These are phyloP conservation scores for Effrenium voratum DNA, from an alignment of 73 alveolate species.

Conservation along the genomic window DNA sequence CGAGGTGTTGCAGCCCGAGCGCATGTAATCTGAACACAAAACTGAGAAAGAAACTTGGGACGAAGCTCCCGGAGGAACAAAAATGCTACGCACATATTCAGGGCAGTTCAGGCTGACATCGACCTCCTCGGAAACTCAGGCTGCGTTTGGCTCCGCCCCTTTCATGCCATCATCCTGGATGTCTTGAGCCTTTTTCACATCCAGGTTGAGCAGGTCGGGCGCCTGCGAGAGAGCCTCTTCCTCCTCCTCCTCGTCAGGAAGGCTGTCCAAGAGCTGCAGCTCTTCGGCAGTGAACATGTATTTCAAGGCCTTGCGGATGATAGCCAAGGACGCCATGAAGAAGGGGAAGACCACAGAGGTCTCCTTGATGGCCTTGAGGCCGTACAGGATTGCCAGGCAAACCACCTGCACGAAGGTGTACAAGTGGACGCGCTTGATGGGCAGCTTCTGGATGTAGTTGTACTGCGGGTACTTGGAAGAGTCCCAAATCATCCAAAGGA, in stretches of 20 bases:
- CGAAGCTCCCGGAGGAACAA: no score
- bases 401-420: constrained; percentile 9
- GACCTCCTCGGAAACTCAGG: no score
- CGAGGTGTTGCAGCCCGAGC: no score
- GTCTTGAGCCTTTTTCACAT: no score
- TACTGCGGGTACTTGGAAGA: constrained; percentile 1
- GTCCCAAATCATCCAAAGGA: neutral
- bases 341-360: constrained; percentile 1
- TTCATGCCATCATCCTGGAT: no score
- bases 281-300: neutral
- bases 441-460: neutral
- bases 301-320: constrained; percentile 1
- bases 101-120: no score
- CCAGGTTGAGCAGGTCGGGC: neutral
- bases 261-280: neutral
- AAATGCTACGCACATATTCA: no score
- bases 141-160: no score
- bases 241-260: neutral
- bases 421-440: neutral
- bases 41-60: no score
- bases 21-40: no score
- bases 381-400: neutral
- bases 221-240: neutral
- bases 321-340: neutral
- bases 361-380: neutral